Conservation (phyloP, 768 basidiomycete species). For the Phylloporus arenicola region DNA sequence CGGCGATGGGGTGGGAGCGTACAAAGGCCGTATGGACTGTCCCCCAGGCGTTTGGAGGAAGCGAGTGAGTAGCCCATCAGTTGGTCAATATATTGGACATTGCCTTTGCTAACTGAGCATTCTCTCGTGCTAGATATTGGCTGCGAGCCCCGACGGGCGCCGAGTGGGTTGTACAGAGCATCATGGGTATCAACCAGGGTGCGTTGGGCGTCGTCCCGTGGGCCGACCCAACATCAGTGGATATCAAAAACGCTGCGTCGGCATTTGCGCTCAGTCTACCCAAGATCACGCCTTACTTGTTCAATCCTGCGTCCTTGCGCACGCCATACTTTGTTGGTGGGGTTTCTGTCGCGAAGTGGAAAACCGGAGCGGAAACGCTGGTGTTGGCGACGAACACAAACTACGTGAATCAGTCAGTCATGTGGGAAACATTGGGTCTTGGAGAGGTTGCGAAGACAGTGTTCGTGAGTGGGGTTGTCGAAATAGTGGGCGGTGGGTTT, state of each 20-base stretch:
- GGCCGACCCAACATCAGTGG: slow-evolving; percentile 47
- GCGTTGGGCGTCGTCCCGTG: slow-evolving; percentile 48
- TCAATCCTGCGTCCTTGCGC: slow-evolving; percentile 37
- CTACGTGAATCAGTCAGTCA: slow-evolving; percentile 32
- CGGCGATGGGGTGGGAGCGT: slow-evolving; percentile 62
- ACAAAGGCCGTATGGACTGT: slow-evolving; percentile 75
- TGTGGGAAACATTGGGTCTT: slow-evolving; percentile 28
- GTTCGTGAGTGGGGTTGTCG: slow-evolving; percentile 15
- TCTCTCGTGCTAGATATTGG: slow-evolving; percentile 47
- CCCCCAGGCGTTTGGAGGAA: slow-evolving; percentile 66
- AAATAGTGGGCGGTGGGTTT: slow-evolving; percentile 7
- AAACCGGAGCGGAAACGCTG: slow-evolving; percentile 35
- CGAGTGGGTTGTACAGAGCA: slow-evolving; percentile 62
- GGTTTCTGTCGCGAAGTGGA: slow-evolving; percentile 52
- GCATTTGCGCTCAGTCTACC: slow-evolving; percentile 41
- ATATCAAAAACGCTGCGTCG: slow-evolving; percentile 52
- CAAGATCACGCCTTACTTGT: slow-evolving; percentile 43
- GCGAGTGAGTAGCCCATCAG: slow-evolving; percentile 22
- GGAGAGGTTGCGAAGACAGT: neutral
- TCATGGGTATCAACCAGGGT: slow-evolving; percentile 68
- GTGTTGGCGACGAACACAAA: slow-evolving; percentile 50
- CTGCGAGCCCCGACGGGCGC: slow-evolving; percentile 57
- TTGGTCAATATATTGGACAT: no score
- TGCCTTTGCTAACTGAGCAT: neutral
- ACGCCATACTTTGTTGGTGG: slow-evolving; percentile 36